Base-by-base conservation (phyloP, 768 basidiomycete species). In the Boletus rubescentipes region DNA sequence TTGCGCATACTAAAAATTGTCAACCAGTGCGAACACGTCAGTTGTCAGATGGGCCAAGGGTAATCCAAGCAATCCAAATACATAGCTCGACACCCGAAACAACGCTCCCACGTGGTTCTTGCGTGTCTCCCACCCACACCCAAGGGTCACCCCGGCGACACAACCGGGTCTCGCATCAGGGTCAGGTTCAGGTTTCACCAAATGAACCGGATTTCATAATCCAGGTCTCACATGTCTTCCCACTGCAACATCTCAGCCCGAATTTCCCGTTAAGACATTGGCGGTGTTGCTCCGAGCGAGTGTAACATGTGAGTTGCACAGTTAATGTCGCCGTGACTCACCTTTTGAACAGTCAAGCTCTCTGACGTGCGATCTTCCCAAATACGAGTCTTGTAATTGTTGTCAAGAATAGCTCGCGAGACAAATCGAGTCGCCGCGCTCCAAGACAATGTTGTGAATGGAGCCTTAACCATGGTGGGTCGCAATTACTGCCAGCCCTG, bases 61-160 rank as follows among this genome's bases (percentile, higher is more conserved):
- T 30, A 40, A 40, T 32, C 51, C 49, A 46, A 53, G 52, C 35
- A 54, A 54, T 34, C 50, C 54, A 40, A 62, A 36, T 42, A 48
- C 51, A 26, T 26, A 6, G 26, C 61, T 60, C 61, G 47, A 66
- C 59, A 66, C 46, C 55, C 55, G 41, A 45, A 29, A 46, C 31
- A 38, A 45, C 45, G 50, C 49, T 46, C 67, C 42, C 69, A 57
- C 67, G 59, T 70, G 60, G 57, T 58, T 55, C 46, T 53, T 39
- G 48, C 46, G 30, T 55, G 40, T 49, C 59, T 68, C 61, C 54
- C 69, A 66, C 66, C 39, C 48, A 31, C 60, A 32, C 44, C 30
- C 51, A 46, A 49, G 46, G 54, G 50, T 57, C 49, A 35, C 26
- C 37, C 21, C 40, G 20, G 46, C 43, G 32, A 45, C 47, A 8